Evolutionary conservation across 1,139 yeast genomes (phyloP).

Genomic region (Trichomonascaceae sp.): DNA sequence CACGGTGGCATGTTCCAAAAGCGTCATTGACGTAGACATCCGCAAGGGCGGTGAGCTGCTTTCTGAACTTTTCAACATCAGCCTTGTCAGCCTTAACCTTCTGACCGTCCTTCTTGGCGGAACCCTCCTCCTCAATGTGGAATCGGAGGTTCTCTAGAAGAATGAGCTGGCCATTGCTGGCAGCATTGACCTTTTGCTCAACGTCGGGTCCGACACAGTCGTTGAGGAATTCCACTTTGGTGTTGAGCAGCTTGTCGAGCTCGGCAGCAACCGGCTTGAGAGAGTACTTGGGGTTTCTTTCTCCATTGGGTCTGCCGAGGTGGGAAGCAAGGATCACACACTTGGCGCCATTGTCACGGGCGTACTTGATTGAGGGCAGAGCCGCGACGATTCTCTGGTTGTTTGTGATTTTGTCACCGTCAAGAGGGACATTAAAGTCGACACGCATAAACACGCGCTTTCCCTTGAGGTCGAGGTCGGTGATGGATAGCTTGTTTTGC

Average conservation of each 20-base stretch:
- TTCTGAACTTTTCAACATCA: constrained; percentile 74
- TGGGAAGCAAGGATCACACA: constrained; percentile 86
- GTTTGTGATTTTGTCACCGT: constrained; percentile 92
- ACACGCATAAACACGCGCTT: constrained; percentile 95
- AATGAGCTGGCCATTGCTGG: constrained; percentile 59
- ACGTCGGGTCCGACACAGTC: constrained; percentile 89
- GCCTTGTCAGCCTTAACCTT: constrained; percentile 82
- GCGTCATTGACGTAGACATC: constrained; percentile 96
- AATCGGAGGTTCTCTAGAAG: constrained; percentile 89
- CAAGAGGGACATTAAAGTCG: constrained; percentile 92
- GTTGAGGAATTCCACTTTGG: constrained; percentile 59
- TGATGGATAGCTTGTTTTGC: constrained; percentile 80
- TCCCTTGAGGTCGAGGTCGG: constrained; percentile 71
- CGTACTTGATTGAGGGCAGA: constrained; percentile 89
- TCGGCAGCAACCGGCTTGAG: constrained; percentile 85
- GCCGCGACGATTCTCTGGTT: constrained; percentile 98
- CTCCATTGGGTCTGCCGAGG: constrained; percentile 97
- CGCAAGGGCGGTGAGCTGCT: constrained; percentile 74
- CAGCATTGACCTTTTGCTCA: constrained; percentile 57
- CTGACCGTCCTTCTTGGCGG: constrained; percentile 63
- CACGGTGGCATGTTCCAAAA: constrained; percentile 98
- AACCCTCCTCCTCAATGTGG: constrained; percentile 96
- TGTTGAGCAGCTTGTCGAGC: constrained; percentile 57
- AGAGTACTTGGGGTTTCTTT: constrained; percentile 67
- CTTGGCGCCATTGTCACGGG: constrained; percentile 78